Evolutionary conservation across 495 filamentous ascomycete species (phyloP), one percentile per base, ranked within the genome.

Genomic region (Sordaria brevicollis): DNA sequence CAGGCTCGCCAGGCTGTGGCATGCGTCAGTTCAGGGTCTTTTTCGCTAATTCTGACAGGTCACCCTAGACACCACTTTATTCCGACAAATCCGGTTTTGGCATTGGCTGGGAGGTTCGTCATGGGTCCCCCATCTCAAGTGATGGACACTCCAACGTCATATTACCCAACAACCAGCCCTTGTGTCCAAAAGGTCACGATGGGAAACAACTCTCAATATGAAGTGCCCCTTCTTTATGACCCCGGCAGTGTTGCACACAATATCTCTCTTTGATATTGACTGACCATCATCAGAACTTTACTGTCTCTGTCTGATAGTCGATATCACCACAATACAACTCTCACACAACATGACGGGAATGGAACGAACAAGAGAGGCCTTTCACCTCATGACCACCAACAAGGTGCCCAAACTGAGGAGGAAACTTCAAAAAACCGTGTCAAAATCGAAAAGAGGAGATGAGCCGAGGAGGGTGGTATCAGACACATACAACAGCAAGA

Each of bases 361-460:
- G 80, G 78, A 81, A 62, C 76, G 74, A 71, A 72, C 71, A n/a
- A 78, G 76, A 38, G 71, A 68, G 31, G 65, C 71, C 71, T 70
- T 73, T 6, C 73, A 73, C 29, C 69, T 71, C 5, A 65, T 69
- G 7, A 43, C 71, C 43, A 71, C 68, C 66, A 77, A 75, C 73
- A 54, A 71, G 57, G 74, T 70, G 21, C 78, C 75, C 57, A 82
- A 75, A 39, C 76, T 79, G 68, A 81, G 80, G 68, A 78, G 73
- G 69, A 83, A 81, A 71, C 78, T 82, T 54, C 81, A 82, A 68
- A 84, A 83, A 66, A 72, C 71, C 35, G 69, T 77, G 57, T 65
- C 73, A 29, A 81, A 77, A 70, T 76, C 75, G 65, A 75, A 74
- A 74, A 77, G 65, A 74, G 66, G 71, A 69, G 69, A 65, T 43